Evolutionary conservation across 2,329 filamentous ascomycete genomes (phyloP).

Genomic region (Exserohilum rostratum): DNA sequence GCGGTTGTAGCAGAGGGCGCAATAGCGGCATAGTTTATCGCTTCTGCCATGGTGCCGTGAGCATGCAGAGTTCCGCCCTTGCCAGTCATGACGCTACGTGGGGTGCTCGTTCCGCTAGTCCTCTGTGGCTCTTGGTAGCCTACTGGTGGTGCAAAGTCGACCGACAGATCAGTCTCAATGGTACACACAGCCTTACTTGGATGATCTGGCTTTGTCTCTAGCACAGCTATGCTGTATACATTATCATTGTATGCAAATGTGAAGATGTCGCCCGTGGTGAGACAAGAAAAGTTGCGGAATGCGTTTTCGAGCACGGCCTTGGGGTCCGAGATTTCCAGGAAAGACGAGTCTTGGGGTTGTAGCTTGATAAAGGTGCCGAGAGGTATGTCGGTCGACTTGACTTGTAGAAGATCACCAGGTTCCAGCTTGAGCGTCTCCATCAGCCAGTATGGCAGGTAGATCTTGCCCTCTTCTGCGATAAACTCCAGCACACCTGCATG

Average conservation of each 20-base stretch:
- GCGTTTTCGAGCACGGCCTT: conserved; percentile 97
- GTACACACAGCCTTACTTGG: conserved; percentile 87
- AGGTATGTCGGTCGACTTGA: conserved; percentile 91
- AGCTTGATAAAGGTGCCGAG: conserved; percentile 94
- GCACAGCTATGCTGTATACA: conserved; percentile 87
- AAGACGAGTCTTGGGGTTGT: conserved; percentile 89
- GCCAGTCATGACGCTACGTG: conserved; percentile 69
- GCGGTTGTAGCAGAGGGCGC: conserved; percentile 75
- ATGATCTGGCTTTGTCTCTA: conserved; percentile 88
- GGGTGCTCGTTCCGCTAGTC: conserved; percentile 83
- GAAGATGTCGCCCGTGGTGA: conserved; percentile 93
- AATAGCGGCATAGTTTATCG: conserved; percentile 95
- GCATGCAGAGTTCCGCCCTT: conserved; percentile 76
- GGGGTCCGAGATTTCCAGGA: conserved; percentile 95
- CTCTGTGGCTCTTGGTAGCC: conserved; percentile 90
- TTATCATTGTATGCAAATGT: conserved; percentile 97
- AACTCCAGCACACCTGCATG: conserved; percentile 97
- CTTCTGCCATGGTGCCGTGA: conserved; percentile 93
- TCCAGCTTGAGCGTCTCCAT: conserved; percentile 92
- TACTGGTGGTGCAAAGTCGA: conserved; percentile 92
- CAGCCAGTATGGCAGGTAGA: conserved; percentile 96
- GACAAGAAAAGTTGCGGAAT: conserved; percentile 92
- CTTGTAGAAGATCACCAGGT: conserved; percentile 90
- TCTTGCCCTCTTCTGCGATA: conserved; percentile 94
- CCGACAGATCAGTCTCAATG: conserved; percentile 93